A percentile compares a stretch with the other conserved stretches of the same genome.
Conservation (phyloP, 306 rosid genomes). For the Cucurbita maxima region DNA sequence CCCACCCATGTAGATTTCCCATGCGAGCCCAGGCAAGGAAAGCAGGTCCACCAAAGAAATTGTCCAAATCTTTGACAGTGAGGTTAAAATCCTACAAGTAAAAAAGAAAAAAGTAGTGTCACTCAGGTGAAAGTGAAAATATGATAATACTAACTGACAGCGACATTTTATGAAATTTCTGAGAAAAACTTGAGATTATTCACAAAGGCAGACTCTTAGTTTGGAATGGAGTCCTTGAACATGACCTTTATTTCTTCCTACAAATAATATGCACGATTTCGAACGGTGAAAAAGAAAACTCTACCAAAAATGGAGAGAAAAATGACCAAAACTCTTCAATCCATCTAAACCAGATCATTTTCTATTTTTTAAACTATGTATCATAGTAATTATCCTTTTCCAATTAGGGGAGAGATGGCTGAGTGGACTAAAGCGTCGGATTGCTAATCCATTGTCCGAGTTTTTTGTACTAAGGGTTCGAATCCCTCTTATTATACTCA, state of each 20-base stretch:
- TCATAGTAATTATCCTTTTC: too few species aligned
- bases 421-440: not conserved
- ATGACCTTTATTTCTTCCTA: not conserved
- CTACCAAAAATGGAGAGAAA: not conserved
- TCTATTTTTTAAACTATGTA: not conserved
- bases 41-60: constrained; percentile 94
- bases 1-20: constrained; percentile 96
- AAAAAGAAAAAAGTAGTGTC: constrained; percentile 3
- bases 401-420: not conserved
- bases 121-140: not conserved
- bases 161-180: too few species aligned
- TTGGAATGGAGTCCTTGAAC: not conserved
- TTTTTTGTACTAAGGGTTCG: too few species aligned
- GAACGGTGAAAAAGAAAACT: not conserved
- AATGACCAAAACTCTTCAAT: not conserved
- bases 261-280: not conserved
- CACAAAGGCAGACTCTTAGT: not conserved
- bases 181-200: not conserved
- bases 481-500: not conserved
- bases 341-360: not conserved
- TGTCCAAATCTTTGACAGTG: constrained; percentile 41
- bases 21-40: constrained; percentile 99
- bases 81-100: constrained; percentile 63
- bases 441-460: not conserved
- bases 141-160: not conserved